Base-by-base conservation (phyloP, 192 early-diverging fungal genomes). In the Umbelopsis sp. region DNA sequence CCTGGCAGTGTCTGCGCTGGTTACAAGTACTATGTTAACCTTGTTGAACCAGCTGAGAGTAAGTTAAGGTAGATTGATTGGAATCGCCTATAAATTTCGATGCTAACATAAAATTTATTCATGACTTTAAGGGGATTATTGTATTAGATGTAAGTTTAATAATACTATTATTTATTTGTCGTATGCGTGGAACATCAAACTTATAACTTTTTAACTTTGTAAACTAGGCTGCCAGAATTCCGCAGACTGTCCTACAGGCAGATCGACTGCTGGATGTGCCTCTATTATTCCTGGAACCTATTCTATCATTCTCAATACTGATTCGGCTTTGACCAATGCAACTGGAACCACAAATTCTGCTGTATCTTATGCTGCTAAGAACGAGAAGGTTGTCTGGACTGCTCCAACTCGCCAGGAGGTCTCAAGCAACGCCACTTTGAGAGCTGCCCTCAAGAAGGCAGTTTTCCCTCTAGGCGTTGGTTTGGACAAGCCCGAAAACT, bases 281-380 rank as follows among this genome's bases (percentile, higher is more conserved):
- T 29, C 20, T 44, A 50, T 87, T 21, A 62, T 87, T 24, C 80
- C 78, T 16, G 85, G 85, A 24, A 78, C 82, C 38, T 87, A 85
- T 31, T 80, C 74, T 34, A 20, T 62, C 26, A 16, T 62, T 3
- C 56, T 62, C 8, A 32, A 17, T 3, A 12, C n/a, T 12, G 26
- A 31, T 26, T 62, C 56, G 17, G 29, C 56, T 34, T 62, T 62
- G 56, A 62, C 56, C 26, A 29, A 11, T 10, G 6, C 54, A 14
- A 16, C 11, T 10, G 36, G 36, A 38, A 41, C 8, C 38, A 41
- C 38, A 0, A 41, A 41, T 6, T 32, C 56, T 62, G 56, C 31
- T 32, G 14, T 12, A 0, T 9, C 56, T 20, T 20, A 17, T 0
- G 56, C 56, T 62, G 56, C 56, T 12, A n/a, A 26, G 1, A 34